Base-by-base conservation (phyloP, 176 grass and related monocot genomes). In the Carex pumila region DNA sequence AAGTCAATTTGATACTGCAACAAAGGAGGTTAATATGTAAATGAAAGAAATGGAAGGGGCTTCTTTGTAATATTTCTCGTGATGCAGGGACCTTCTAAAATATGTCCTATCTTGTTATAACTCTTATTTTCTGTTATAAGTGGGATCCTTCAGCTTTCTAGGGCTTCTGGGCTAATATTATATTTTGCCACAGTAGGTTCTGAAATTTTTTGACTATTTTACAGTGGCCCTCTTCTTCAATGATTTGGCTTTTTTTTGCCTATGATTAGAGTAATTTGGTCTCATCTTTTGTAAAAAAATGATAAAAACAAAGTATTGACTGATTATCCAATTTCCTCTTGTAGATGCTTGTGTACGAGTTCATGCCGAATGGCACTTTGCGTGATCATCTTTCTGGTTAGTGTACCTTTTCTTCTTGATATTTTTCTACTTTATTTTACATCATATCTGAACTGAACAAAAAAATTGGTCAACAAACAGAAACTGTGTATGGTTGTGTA, bases 281-380 rank as follows among this genome's bases (percentile, higher is more conserved):
- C 12, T 56, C 14, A 78, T 18, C 73, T 78, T 55, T 18, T 57
- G 22, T 50, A 0, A 32, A 55, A 78, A 78, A 31, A 14, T 53
- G 29, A 18, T 15, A 17, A 18, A 57, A 32, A 32, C 50, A 55
- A 21, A 29, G 71, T 77, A 56, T 77, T 56, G 49, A 77, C 36
- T 34, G 25, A 25, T 81, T 63, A 81, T 50, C 49, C 2, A n/a
- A 82, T 80, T 85, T 11, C 89, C n/a, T 93, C 68, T 88, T 85
- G 65, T 84, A 99, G 96, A 99, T 99, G 96, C 80, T 99, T 2
- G 96, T 99, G 64, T 99, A 99, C 79, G 93, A 99, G 80, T 99
- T 89, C 83, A 99, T 99, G 89, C 68, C 91, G 49, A 99, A 99
- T 74, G 96, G 96, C 39, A 99, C 96, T 84, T 68, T 97, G 68